Percentiles rank a stretch among this genome's conserved stretches.
phyloP scores from a whole-genome alignment of 2,329 filamentous ascomycete species.

The Aureobasidium musti region DNA sequence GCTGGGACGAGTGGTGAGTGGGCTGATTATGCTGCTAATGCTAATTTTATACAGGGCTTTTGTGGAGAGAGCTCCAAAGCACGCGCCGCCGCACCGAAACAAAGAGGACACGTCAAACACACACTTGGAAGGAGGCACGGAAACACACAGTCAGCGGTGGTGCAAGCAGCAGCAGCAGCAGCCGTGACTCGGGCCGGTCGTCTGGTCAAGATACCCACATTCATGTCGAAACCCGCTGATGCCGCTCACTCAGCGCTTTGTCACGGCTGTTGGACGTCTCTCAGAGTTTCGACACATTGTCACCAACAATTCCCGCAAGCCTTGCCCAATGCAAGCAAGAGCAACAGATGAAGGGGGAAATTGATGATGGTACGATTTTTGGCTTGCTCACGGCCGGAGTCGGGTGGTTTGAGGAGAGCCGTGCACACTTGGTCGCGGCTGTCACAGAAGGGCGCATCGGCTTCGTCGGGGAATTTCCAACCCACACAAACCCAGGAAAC shows the following conservation, averaged over 20 bases:
- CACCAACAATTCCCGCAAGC: constrained; percentile 26
- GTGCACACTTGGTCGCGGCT: constrained; percentile 18
- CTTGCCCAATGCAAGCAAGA: constrained; percentile 3
- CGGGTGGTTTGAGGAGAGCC: constrained; percentile 29
- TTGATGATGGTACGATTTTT: constrained; percentile 29
- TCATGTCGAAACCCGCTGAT: background rate
- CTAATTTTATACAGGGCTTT: constrained; percentile 29
- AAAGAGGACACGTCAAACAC: constrained; percentile 27
- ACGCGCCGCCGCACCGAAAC: constrained; percentile 7
- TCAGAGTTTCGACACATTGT: background rate
- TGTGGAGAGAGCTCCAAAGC: constrained; percentile 21
- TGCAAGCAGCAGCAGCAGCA: constrained; percentile 1
- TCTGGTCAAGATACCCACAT: background rate
- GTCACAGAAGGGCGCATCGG: constrained; percentile 21
- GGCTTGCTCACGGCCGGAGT: constrained; percentile 9
- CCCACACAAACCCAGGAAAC: constrained; percentile 20
- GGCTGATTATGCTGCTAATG: constrained; percentile 27
- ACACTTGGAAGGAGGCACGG: background rate
- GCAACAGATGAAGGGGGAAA: constrained; percentile 28
- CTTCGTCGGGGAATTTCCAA: constrained; percentile 26
- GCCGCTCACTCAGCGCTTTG: constrained; percentile 23
- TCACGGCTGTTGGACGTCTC: background rate
- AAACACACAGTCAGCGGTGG: background rate
- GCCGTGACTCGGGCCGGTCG: constrained; percentile 21
- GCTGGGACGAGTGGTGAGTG: constrained; percentile 26